Evolutionary conservation across 441 rosid species (phyloP), one percentile per base, ranked within the genome.

Genomic region (Gossypium schwendimanii): DNA sequence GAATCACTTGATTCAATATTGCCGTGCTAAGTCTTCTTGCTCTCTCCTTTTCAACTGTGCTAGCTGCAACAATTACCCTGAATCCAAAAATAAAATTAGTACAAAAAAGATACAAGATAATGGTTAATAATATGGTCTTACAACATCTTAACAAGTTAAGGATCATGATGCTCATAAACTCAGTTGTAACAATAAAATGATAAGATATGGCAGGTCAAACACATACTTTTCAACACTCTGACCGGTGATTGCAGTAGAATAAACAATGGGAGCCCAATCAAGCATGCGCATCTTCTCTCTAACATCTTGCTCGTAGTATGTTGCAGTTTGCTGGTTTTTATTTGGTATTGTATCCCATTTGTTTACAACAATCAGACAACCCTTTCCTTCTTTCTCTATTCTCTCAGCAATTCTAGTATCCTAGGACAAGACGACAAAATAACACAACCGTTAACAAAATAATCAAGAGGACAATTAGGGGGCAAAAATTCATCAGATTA

Each of bases 301-400:
- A 41, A 94, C 91, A 85, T 94, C 98, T 28, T 89, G 87, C 86
- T 92, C 98, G 70, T 92, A 94, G 80, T 82, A 80, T 57, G 86
- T 77, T 61, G 94, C 87, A 50, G 87, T 87, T 80, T 90, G 83
- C 83, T 89, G 95, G 84, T 87, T 92, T 81, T 92, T 94, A 82
- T 91, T 90, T 9, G 96, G 96, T 80, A 94, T 87, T 24, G 97
- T 94, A 77, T 94, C 97, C 98, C 97, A 91, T 83, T 92, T 94
- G 85, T 94, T 94, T 11, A 94, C 97, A 69, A 94, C 98, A 52
- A 94, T 85, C 60, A 90, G 81, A 79, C 98, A 94, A 70, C 97
- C 98, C 79, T 92, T 94, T 65, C 97, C 98, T 86, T 90, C 98
- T 80, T 81, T 83, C 76, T 90, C 97, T 64, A 94, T 94, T 84